phyloP scores from a whole-genome alignment of 2,329 filamentous ascomycete genomes.

The Ophiocordyceps camponoti-saundersi region DNA sequence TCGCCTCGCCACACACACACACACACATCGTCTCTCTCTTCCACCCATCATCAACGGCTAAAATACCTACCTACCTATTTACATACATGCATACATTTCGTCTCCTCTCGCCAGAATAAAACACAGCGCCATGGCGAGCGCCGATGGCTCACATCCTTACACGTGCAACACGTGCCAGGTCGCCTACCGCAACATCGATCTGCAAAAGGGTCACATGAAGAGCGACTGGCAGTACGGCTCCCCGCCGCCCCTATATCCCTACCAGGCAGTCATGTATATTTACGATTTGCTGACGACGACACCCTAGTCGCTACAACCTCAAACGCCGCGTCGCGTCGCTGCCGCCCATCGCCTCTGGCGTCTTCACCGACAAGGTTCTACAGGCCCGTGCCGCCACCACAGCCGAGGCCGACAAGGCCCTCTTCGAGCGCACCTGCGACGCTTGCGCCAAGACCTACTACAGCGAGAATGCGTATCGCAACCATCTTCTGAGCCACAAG shows the following conservation, averaged over 20 bases:
- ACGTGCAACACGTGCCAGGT: slow-evolving; percentile 98
- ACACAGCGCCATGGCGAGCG: slow-evolving; percentile 29
- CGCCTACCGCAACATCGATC: slow-evolving; percentile 82
- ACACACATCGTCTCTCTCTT: no score
- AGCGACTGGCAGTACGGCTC: slow-evolving; percentile 82
- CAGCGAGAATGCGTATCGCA: slow-evolving; percentile 89
- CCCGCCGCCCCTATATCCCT: not conserved
- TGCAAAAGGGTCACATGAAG: slow-evolving; percentile 92
- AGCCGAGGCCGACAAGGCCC: slow-evolving; percentile 73
- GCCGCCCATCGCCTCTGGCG: slow-evolving; percentile 77
- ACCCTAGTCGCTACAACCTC: slow-evolving; percentile 70
- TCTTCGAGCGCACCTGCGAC: slow-evolving; percentile 70
- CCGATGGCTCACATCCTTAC: slow-evolving; percentile 55
- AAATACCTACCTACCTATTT: no score
- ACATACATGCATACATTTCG: no score
- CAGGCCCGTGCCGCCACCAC: slow-evolving; percentile 73
- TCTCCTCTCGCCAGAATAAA: not conserved
- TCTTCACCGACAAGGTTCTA: slow-evolving; percentile 90
- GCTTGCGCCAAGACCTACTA: slow-evolving; percentile 85
- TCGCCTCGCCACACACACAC: no score
- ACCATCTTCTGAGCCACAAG: slow-evolving; percentile 82
- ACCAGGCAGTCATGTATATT: no score
- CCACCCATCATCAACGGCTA: no score
- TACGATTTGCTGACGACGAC: not conserved
- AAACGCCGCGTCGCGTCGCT: slow-evolving; percentile 85